Conservation (phyloP, 805 yeast genomes). For the Suhomyces sp. region DNA sequence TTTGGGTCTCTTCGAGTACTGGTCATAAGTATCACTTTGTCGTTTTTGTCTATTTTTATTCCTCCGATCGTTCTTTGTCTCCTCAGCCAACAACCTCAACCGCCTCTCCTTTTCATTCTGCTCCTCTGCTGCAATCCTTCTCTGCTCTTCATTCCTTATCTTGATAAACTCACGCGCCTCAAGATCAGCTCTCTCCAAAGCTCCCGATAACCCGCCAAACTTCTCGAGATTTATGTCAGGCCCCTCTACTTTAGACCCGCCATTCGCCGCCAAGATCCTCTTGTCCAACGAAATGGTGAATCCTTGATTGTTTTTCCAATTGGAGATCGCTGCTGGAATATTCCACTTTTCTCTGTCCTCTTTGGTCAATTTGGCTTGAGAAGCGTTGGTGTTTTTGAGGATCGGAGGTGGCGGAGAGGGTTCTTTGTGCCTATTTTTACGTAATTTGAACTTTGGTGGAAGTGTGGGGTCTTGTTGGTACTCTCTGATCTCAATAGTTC, state of each 20-base stretch:
- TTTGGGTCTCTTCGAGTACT: constrained; percentile 11
- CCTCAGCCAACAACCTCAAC: constrained; percentile 27
- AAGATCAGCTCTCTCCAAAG: constrained; percentile 49
- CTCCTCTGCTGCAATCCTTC: constrained; percentile 21
- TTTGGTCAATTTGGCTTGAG: constrained; percentile 45
- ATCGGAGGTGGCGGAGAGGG: constrained; percentile 68
- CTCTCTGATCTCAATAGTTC: constrained; percentile 64
- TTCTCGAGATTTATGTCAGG: constrained; percentile 50
- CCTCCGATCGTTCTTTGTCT: constrained; percentile 19
- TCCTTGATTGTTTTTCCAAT: constrained; percentile 94
- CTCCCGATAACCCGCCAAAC: constrained; percentile 62
- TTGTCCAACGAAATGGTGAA: constrained; percentile 79
- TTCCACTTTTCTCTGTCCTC: constrained; percentile 80
- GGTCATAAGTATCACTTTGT: constrained; percentile 3
- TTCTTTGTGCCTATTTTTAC: constrained; percentile 62
- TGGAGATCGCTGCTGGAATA: constrained; percentile 88
- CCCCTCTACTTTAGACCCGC: constrained; percentile 28
- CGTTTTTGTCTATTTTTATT: constrained; percentile 7
- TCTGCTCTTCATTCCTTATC: constrained; percentile 24
- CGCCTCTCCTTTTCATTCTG: constrained; percentile 28
- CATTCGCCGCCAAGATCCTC: constrained; percentile 51
- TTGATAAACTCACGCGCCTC: constrained; percentile 27
- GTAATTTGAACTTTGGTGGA: constrained; percentile 72
- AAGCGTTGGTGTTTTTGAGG: constrained; percentile 51
- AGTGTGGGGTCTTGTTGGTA: constrained; percentile 78